Evolutionary conservation across 2,329 filamentous ascomycete species (phyloP).

Genomic region (Trichocomaceae sp.): DNA sequence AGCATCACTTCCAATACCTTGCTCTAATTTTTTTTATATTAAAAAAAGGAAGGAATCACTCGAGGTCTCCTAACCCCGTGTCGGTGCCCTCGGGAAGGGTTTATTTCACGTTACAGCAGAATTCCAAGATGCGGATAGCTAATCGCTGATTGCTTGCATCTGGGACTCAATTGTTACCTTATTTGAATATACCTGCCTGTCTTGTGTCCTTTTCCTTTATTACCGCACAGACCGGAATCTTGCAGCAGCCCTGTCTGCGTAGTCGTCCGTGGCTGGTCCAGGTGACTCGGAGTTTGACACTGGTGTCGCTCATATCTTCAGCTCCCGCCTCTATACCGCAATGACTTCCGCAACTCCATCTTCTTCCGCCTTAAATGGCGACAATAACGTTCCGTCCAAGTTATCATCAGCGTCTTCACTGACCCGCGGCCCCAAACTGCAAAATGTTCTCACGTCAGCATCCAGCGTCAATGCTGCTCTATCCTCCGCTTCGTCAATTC

Average conservation of each 20-base stretch:
- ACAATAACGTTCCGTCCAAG: slow-evolving; percentile 31
- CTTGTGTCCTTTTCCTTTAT: slow-evolving; percentile 12
- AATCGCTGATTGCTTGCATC: slow-evolving; percentile 30
- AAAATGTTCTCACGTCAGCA: slow-evolving; percentile 31
- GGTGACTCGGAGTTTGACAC: slow-evolving; percentile 34
- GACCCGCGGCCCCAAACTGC: slow-evolving; percentile 26
- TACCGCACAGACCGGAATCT: slow-evolving; percentile 12
- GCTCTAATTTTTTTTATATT: neutral
- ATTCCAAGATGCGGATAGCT: slow-evolving; percentile 41
- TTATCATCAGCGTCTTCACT: slow-evolving; percentile 22
- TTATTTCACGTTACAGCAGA: slow-evolving; percentile 32
- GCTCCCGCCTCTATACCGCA: slow-evolving; percentile 23
- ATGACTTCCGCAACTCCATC: slow-evolving; percentile 34
- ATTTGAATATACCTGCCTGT: slow-evolving; percentile 13
- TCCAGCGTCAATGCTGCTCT: slow-evolving; percentile 16
- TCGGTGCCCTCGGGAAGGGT: slow-evolving; percentile 37
- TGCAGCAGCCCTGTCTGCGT: slow-evolving; percentile 15
- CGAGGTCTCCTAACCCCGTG: slow-evolving; percentile 13
- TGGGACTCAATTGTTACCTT: slow-evolving; percentile 32
- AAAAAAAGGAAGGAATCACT: neutral
- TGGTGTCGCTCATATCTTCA: slow-evolving; percentile 24
- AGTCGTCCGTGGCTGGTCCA: slow-evolving; percentile 33
- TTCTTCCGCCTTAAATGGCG: slow-evolving; percentile 32
- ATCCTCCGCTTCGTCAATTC: slow-evolving; percentile 16
- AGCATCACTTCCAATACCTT: neutral